Evolutionary conservation across 192 early-diverging fungal species (phyloP), one percentile per base, ranked within the genome.

Genomic region (Coemansia sp.): DNA sequence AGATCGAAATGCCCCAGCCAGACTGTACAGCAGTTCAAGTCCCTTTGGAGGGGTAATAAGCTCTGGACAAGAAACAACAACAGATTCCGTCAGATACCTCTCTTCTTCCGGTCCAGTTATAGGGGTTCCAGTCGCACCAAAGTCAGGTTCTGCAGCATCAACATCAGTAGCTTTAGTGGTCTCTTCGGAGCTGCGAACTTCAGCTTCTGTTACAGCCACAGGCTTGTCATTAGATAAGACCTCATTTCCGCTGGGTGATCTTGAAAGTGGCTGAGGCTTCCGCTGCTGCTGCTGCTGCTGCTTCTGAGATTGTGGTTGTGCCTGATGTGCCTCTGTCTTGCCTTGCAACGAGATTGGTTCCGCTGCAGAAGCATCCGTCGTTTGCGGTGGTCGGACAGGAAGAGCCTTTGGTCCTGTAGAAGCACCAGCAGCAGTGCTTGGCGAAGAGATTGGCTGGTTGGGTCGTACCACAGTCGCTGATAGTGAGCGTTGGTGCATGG

Each of bases 1-100:
- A 61, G 75, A 65, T 43, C 71, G 68, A 64, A 83, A 83, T 19
- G 67, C 69, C n/a, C 72, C 67, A 32, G 73, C 75, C 4, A 69
- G 49, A 16, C 61, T 66, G 42, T 77, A 77, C 42, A 83, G 58
- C 44, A 72, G 43, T 42, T 73, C 80, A 16, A 83, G 62, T 2
- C 80, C 75, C 43, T 58, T 49, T 19, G 75, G 69, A 39, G 69
- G 61, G 0, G 75, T 60, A 1, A 77, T 62, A 42, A 60, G 69
- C 40, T 47, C 40, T n/a, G 80, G 80, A 38, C 75, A 64, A 7
- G 67, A 43, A 5, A 77, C 81, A 15, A 61, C 15, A 9, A 77
- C 71, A 15, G 72, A 59, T 39, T 83, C 81, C 9, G 79, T 81
- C 58, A 74, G 48, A 16, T 65, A 63, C n/a, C 53, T 6, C 13